Evolutionary conservation across 768 basidiomycete genomes (phyloP), one percentile per base, ranked within the genome.

Genomic region (Myochromella boudieri): DNA sequence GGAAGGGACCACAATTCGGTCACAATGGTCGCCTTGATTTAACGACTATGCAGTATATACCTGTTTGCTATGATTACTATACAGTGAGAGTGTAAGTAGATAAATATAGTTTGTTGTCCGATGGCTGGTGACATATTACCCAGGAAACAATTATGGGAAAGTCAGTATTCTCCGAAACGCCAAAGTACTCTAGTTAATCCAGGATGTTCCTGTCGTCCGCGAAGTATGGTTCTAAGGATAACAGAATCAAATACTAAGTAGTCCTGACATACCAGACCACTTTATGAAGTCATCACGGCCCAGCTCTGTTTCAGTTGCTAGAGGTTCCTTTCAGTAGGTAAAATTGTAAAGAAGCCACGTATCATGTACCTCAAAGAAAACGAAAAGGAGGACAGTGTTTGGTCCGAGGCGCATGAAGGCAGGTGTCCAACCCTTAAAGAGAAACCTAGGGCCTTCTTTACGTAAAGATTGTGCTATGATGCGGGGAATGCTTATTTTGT

Each of bases 401-500:
- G 90, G 90, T 22, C 85, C 89, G 33, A 93, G 67, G 38, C 91
- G 82, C 55, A 87, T 80, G 66, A 91, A 93, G 6, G 91, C 87
- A 2, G 91, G 91, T 14, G 87, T 87, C 91, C 91, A 93, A 26
- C 91, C 91, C 62, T 88, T 91, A 67, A 93, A 88, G 44, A 92
- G 69, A 62, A 92, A 91, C 49, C 74, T 71, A 8, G 81, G 75
- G 0, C 91, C 91, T 70, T 93, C 91, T 56, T 84, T 74, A 31
- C 75, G 77, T 27, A 90, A 66, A 3, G 88, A 87, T 33, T 63
- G 71, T 22, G 65, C 68, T 10, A 90, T 63, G 22, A 90, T 72
- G 44, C 77, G 71, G 17, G 79, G 33, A 3, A 81, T 68, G 14
- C 68, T 71, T 2, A 71, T 63, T 4, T 74, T 70, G 32, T 71